These are phyloP conservation scores for Fusarium sp. DNA, from an alignment of 2,329 filamentous ascomycete genomes.

Conservation along the genomic window DNA sequence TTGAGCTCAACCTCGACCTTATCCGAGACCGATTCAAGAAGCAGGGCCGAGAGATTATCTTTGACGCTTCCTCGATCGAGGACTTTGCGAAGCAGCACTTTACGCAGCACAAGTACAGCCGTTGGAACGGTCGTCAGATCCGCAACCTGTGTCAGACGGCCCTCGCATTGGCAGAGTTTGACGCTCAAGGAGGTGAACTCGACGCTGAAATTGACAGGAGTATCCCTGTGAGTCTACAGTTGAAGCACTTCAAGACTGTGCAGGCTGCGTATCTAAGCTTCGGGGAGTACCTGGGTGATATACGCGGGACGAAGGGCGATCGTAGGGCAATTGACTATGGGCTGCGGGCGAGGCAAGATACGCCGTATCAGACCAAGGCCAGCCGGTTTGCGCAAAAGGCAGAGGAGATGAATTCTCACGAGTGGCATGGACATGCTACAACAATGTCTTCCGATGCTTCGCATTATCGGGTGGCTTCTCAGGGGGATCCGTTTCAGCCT, in stretches of 20 bases:
- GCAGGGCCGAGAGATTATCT: neutral
- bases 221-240: neutral
- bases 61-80: neutral
- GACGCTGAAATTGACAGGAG: neutral
- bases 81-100: neutral
- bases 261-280: neutral
- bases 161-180: constrained; percentile 49
- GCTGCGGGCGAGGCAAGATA: neutral
- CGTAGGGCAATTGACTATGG: neutral
- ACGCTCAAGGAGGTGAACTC: constrained; percentile 34
- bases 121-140: constrained; percentile 52
- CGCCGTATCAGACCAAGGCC: neutral
- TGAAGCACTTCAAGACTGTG: neutral
- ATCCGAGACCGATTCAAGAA: neutral
- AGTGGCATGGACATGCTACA: neutral
- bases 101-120: constrained; percentile 3
- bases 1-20: neutral
- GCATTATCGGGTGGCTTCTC: neutral
- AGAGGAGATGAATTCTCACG: neutral
- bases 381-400: neutral
- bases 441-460: neutral
- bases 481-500: neutral
- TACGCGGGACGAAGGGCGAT: neutral
- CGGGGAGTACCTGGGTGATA: neutral
- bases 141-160: constrained; percentile 48